A percentile compares a stretch with the other conserved stretches of the same genome.
These are phyloP conservation scores for Cladophialophora carrionii DNA, from an alignment of 2,329 filamentous ascomycete species.

Conservation along the genomic window DNA sequence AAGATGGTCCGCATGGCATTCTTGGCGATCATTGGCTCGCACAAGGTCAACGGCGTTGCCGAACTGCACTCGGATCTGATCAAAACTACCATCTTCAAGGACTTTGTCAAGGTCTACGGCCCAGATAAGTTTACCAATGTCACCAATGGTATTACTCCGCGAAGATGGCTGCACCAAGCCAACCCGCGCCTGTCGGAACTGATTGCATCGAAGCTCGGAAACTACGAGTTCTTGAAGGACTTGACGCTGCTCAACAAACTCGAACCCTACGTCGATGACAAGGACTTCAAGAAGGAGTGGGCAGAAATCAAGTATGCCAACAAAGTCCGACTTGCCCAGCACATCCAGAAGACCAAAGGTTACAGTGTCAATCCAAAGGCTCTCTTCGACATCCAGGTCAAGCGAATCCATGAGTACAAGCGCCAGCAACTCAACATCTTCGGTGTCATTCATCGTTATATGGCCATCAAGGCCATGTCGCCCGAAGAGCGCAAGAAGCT, in stretches of 20 bases:
- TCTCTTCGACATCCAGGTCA: slow-evolving; percentile 96
- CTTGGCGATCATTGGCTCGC: slow-evolving; percentile 91
- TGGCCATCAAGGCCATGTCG: slow-evolving; percentile 82
- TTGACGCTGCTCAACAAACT: slow-evolving; percentile 83
- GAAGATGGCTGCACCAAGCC: slow-evolving; percentile 95
- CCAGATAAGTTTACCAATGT: slow-evolving; percentile 98
- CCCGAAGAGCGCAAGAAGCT: slow-evolving; percentile 84
- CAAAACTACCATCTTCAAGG: slow-evolving; percentile 99
- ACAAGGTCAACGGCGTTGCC: slow-evolving; percentile 98
- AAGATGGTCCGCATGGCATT: slow-evolving; percentile 99
- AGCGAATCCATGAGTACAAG: slow-evolving; percentile 99
- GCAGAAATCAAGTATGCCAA: slow-evolving; percentile 95
- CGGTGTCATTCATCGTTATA: slow-evolving; percentile 91
- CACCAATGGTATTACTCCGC: slow-evolving; percentile 95
- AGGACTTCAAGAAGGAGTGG: slow-evolving; percentile 91
- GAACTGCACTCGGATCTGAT: slow-evolving; percentile 97
- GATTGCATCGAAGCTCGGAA: slow-evolving; percentile 85
- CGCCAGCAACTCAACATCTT: slow-evolving; percentile 99
- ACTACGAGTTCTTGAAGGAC: slow-evolving; percentile 85
- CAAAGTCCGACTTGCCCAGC: slow-evolving; percentile 87
- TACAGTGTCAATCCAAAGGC: slow-evolving; percentile 83
- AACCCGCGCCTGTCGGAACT: slow-evolving; percentile 90
- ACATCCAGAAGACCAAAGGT: slow-evolving; percentile 80
- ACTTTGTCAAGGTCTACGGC: slow-evolving; percentile 93
- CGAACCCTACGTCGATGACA: slow-evolving; percentile 81